phyloP scores from a whole-genome alignment of 768 basidiomycete species.

The Austroboletus festivus region DNA sequence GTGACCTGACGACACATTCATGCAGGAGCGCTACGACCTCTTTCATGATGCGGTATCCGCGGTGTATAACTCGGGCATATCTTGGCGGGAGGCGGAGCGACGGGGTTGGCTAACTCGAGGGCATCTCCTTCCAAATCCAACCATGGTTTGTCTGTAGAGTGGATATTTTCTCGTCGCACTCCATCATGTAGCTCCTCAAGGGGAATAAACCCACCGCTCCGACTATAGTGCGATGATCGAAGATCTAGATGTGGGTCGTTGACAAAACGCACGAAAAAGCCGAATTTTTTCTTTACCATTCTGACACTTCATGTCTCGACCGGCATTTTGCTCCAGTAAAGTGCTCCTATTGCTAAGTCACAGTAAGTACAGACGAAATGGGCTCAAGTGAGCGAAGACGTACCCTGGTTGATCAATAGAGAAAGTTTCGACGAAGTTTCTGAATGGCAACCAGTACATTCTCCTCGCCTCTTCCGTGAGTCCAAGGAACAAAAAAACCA shows the following conservation, averaged over 20 bases:
- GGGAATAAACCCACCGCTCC: neutral
- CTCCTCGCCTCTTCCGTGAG: slow-evolving; percentile 14
- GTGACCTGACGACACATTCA: neutral
- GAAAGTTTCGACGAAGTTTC: neutral
- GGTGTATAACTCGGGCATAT: neutral
- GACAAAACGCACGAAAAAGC: neutral
- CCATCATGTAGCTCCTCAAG: neutral
- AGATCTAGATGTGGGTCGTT: neutral
- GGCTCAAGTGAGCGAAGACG: neutral
- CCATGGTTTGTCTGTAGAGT: neutral
- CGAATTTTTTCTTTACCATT: neutral
- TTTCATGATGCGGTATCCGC: neutral
- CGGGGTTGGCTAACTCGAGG: neutral
- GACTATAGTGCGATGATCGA: neutral
- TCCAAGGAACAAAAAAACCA: slow-evolving; percentile 18
- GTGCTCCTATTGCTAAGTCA: neutral
- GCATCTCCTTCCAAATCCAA: neutral
- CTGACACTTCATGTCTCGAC: neutral
- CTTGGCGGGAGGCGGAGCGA: neutral
- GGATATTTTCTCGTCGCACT: neutral
- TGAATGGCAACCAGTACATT: slow-evolving; percentile 10
- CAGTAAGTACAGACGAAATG: neutral
- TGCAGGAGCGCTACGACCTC: neutral
- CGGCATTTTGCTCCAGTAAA: neutral
- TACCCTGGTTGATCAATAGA: neutral